These are phyloP conservation scores for Chaetomium sp. DNA, from an alignment of 2,329 filamentous ascomycete species.

Conservation along the genomic window DNA sequence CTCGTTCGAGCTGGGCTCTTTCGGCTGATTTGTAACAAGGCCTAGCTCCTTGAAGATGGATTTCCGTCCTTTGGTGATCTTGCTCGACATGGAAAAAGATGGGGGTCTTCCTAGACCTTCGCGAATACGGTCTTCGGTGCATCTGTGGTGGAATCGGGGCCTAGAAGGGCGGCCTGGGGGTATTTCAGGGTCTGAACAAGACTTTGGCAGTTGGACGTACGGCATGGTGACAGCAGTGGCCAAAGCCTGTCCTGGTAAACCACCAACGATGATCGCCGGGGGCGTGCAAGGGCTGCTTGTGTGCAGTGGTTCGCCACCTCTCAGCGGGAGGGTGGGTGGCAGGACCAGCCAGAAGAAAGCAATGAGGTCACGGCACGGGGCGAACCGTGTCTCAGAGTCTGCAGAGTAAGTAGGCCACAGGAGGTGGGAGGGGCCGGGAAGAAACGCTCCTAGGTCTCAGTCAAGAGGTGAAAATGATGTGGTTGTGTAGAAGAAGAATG, in stretches of 20 bases:
- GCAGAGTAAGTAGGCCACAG: not conserved
- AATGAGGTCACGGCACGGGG: conserved; percentile 28
- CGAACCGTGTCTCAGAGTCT: not conserved
- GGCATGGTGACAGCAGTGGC: conserved; percentile 31
- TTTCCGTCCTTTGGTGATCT: conserved; percentile 52
- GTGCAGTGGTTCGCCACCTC: conserved; percentile 1
- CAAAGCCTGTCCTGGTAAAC: conserved; percentile 4
- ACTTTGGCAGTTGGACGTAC: conserved; percentile 26
- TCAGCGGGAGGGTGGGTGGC: conserved; percentile 17
- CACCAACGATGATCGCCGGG: conserved; percentile 10
- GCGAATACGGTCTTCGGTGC: conserved; percentile 55
- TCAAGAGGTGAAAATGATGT: not conserved
- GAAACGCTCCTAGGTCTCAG: not conserved
- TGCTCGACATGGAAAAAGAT: conserved; percentile 47
- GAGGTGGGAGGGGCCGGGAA: not conserved
- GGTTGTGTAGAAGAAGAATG: not conserved
- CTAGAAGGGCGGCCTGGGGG: conserved; percentile 37
- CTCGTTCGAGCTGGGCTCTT: conserved; percentile 36
- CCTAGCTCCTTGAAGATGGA: conserved; percentile 58
- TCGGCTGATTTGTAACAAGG: conserved; percentile 41
- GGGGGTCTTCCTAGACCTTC: conserved; percentile 48
- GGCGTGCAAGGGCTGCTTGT: conserved; percentile 8
- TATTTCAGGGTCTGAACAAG: conserved; percentile 31
- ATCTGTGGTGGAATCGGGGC: conserved; percentile 54
- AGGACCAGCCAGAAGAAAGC: conserved; percentile 16